phyloP scores from a whole-genome alignment of 1,284 basidiomycete genomes.

The Mycosarcoma mackinlayi region DNA sequence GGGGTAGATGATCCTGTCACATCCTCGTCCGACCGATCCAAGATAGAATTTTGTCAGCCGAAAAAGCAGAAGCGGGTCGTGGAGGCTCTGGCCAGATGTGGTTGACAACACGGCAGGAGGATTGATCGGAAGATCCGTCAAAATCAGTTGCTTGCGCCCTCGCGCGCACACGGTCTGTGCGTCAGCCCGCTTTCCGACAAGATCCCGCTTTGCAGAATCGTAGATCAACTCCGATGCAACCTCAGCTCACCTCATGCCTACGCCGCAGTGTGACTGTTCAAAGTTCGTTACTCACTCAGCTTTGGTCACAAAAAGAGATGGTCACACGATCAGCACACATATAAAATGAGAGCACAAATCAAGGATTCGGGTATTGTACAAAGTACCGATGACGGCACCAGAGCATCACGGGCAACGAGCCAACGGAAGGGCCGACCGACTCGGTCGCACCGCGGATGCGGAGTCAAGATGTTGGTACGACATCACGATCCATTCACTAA shows the following conservation, averaged over 20 bases:
- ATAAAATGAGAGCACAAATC: conserved; percentile 7
- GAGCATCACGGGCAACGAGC: conserved; percentile 14
- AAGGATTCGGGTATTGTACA: conserved; percentile 41
- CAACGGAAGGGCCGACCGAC: conserved; percentile 8
- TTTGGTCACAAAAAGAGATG: too few species aligned
- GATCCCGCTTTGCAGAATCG: not conserved
- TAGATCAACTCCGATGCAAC: too few species aligned
- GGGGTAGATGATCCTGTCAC: too few species aligned
- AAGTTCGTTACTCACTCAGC: too few species aligned
- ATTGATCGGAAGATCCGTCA: not conserved
- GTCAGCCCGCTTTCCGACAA: conserved; percentile 2
- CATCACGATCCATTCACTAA: conserved; percentile 44
- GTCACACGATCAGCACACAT: not conserved
- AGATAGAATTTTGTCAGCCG: too few species aligned
- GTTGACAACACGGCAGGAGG: too few species aligned
- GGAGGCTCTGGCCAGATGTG: too few species aligned
- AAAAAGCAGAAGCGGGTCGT: too few species aligned
- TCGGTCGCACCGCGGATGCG: conserved; percentile 3
- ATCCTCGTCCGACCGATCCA: too few species aligned
- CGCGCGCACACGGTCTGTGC: conserved; percentile 9
- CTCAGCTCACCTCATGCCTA: too few species aligned
- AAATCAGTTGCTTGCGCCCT: not conserved
- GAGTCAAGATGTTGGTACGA: conserved; percentile 4
- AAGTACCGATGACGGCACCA: conserved; percentile 30
- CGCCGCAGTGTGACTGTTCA: too few species aligned